phyloP scores from a whole-genome alignment of 2,329 filamentous ascomycete species.

The Colletotrichum orbiculare region DNA sequence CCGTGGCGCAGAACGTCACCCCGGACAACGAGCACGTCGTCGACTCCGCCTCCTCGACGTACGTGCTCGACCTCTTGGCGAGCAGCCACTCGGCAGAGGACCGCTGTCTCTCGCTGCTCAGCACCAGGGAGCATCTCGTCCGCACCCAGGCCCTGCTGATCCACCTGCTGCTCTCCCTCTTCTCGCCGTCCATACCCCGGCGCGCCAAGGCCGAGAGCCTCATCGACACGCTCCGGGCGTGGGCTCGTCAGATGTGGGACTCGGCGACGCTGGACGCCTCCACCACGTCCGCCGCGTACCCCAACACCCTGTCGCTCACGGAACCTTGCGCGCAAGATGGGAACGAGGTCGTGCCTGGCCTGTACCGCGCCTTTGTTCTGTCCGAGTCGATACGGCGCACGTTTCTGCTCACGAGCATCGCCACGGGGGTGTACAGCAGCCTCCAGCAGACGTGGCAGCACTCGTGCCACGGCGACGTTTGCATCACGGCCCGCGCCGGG shows the following conservation, averaged over 20 bases:
- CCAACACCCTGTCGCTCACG: background rate
- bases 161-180: constrained; percentile 26
- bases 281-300: background rate
- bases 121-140: constrained; percentile 26
- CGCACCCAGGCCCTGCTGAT: constrained; percentile 33
- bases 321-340: background rate
- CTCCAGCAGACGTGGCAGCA: constrained; percentile 21
- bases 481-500: constrained; percentile 19
- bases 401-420: constrained; percentile 23
- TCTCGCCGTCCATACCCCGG: constrained; percentile 23
- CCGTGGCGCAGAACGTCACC: constrained; percentile 17
- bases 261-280: constrained; percentile 22
- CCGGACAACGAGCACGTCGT: constrained; percentile 20
- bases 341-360: constrained; percentile 2
- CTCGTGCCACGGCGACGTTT: constrained; percentile 23
- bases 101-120: background rate
- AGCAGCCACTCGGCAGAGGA: constrained; percentile 10
- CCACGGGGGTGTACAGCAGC: constrained; percentile 24
- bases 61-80: constrained; percentile 13
- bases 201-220: constrained; percentile 24
- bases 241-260: constrained; percentile 22
- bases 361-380: constrained; percentile 27
- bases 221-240: constrained; percentile 20
- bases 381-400: constrained; percentile 33
- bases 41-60: constrained; percentile 9